These are phyloP conservation scores for Alternaria longipes DNA, from an alignment of 2,329 filamentous ascomycete species.

Conservation along the genomic window DNA sequence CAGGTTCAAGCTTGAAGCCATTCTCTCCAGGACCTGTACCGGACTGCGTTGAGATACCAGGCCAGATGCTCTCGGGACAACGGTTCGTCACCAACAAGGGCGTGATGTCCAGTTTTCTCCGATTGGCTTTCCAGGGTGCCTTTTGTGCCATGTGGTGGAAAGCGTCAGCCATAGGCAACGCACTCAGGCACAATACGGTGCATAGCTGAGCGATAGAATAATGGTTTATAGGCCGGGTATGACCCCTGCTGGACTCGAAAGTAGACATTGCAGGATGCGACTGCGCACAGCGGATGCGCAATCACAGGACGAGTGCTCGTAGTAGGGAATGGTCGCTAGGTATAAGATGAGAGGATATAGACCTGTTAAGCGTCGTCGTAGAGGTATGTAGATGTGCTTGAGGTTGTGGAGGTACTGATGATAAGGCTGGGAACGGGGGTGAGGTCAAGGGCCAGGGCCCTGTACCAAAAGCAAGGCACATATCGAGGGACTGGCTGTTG, in stretches of 20 bases:
- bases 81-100: constrained; percentile 76
- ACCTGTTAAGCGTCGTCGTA: constrained; percentile 24
- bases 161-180: constrained; percentile 34
- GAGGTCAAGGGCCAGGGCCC: constrained; percentile 19
- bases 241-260: constrained; percentile 15
- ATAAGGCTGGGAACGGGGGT: constrained; percentile 10
- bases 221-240: constrained; percentile 13
- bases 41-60: constrained; percentile 76
- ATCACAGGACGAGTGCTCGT: constrained; percentile 12
- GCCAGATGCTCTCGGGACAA: constrained; percentile 77
- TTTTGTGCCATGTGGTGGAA: constrained; percentile 47
- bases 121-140: constrained; percentile 39
- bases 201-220: constrained; percentile 33
- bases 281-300: constrained; percentile 24
- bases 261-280: constrained; percentile 30
- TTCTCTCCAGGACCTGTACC: constrained; percentile 72
- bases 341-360: constrained; percentile 22
- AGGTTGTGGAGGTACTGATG: neutral
- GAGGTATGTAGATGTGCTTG: constrained; percentile 11
- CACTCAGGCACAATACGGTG: constrained; percentile 33
- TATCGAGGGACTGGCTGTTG: constrained; percentile 24
- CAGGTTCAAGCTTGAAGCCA: constrained; percentile 73
- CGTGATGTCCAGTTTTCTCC: constrained; percentile 47
- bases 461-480: constrained; percentile 34
- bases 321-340: constrained; percentile 24